These are phyloP conservation scores for Fusarium sp. DNA, from an alignment of 2,329 filamentous ascomycete genomes.

Conservation along the genomic window DNA sequence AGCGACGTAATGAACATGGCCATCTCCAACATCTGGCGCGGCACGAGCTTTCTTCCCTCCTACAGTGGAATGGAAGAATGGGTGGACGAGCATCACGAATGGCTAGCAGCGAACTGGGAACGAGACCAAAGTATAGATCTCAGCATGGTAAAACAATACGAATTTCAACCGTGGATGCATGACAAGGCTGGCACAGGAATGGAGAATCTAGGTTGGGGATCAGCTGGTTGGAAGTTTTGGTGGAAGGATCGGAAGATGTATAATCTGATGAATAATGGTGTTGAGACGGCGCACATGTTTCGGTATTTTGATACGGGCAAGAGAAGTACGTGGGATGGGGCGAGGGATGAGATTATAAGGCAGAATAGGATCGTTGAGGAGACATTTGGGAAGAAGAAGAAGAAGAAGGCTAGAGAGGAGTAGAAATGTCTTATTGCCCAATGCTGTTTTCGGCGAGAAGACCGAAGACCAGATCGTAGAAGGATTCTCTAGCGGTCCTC, in stretches of 20 bases:
- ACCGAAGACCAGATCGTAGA: not conserved
- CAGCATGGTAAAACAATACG: conserved; percentile 46
- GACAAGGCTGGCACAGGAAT: conserved; percentile 55
- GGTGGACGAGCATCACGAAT: conserved; percentile 22
- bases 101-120: conserved; percentile 14
- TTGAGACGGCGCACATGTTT: conserved; percentile 55
- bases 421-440: not conserved
- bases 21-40: conserved; percentile 24
- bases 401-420: conserved; percentile 3
- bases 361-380: conserved; percentile 22
- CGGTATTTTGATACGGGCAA: conserved; percentile 56
- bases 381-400: conserved; percentile 2
- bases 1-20: conserved; percentile 36
- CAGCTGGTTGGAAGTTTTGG: conserved; percentile 57
- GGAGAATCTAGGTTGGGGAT: conserved; percentile 55
- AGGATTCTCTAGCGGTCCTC: too few relatives aligned
- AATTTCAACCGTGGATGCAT: conserved; percentile 52
- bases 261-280: conserved; percentile 52
- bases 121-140: conserved; percentile 13
- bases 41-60: not conserved
- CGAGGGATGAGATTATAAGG: conserved; percentile 43
- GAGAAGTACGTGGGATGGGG: conserved; percentile 54
- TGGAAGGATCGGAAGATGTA: conserved; percentile 51
- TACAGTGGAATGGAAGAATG: conserved; percentile 20
- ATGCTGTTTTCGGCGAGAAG: not conserved